Evolutionary conservation across 768 basidiomycete species (phyloP).

Genomic region (Scleroderma citrinum): DNA sequence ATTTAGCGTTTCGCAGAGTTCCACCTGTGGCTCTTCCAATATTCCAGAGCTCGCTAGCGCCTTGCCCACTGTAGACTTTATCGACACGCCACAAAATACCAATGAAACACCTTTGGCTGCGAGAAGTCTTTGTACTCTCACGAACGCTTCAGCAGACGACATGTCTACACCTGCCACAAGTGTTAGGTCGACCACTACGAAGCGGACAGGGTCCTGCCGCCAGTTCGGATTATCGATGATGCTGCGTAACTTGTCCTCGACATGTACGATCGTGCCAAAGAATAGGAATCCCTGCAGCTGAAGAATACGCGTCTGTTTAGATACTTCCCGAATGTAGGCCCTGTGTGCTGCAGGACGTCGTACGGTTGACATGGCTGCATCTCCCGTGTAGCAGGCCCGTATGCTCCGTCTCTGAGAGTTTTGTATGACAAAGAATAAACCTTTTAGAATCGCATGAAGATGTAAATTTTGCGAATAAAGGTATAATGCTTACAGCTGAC

Average conservation of each 20-base stretch:
- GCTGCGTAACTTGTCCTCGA: conserved; percentile 80
- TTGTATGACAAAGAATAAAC: conserved; percentile 95
- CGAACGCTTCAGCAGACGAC: conserved; percentile 92
- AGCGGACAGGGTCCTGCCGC: conserved; percentile 73
- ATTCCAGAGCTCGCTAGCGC: conserved; percentile 78
- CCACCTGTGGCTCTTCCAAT: conserved; percentile 70
- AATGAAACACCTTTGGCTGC: conserved; percentile 71
- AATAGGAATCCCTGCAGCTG: conserved; percentile 90
- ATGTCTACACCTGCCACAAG: conserved; percentile 90
- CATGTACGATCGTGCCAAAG: conserved; percentile 87
- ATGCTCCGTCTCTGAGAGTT: conserved; percentile 85
- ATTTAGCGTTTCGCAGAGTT: conserved; percentile 74
- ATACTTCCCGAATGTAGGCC: conserved; percentile 87
- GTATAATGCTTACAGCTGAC: conserved; percentile 63
- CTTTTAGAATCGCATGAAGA: conserved; percentile 29
- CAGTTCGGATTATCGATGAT: conserved; percentile 69
- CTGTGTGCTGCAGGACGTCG: conserved; percentile 83
- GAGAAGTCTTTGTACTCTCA: conserved; percentile 81
- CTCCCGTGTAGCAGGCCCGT: conserved; percentile 75
- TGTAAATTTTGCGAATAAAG: neutral
- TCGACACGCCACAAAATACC: conserved; percentile 79
- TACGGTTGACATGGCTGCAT: conserved; percentile 84
- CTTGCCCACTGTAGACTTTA: conserved; percentile 58
- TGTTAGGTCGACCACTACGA: conserved; percentile 78
- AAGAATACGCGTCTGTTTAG: conserved; percentile 84